Evolutionary conservation across 768 basidiomycete genomes (phyloP), one percentile per base, ranked within the genome.

Genomic region (Russula sp.): DNA sequence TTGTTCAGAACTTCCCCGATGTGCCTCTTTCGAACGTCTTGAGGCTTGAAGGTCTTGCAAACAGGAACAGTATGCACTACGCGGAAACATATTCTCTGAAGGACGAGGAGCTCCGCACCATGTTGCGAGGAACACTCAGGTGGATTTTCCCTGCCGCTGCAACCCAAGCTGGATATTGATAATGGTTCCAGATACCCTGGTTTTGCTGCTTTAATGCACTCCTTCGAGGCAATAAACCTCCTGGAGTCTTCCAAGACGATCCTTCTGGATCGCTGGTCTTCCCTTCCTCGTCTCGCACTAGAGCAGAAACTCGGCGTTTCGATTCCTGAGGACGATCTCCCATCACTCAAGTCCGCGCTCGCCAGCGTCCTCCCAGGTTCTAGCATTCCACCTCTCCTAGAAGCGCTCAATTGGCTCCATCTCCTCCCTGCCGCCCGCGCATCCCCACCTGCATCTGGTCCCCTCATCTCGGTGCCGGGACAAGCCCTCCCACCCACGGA

Each of bases 121-220:
- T 95, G 55, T 74, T 97, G 68, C 80, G 95, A 39, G 95, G 95
- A 5, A 97, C 95, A 0, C 73, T 97, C 50, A 82, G 94, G 86
- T 88, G 64, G 54, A 76, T 57, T 16, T 64, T 5, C 48, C 18
- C 1, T 37, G 20, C 37, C 40, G 31, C 56, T n/a, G 22, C 11
- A 22, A 10, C 45, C 31, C 3, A 9, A 6, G 55, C 18, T 8
- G n/a, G 37, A 61, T 54, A 55, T 50, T 57, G 45, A 42, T 53
- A n/a, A 20, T 22, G 27, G 35, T 39, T 4, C 22, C 62, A 91
- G 92, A 71, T 95, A 97, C 72, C 87, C 89, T 2, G 94, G 94
- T 0, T 97, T 94, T 71, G 78, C 87, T 1, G 74, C 77, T 3
- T 73, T 93, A 20, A 85, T 97, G 80, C 79, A 87, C 44, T 80